A percentile compares a stretch with the other conserved stretches of the same genome.
Evolutionary conservation across 2,329 filamentous ascomycete species (phyloP).

Genomic region (Myriosclerotinia scirpicola): DNA sequence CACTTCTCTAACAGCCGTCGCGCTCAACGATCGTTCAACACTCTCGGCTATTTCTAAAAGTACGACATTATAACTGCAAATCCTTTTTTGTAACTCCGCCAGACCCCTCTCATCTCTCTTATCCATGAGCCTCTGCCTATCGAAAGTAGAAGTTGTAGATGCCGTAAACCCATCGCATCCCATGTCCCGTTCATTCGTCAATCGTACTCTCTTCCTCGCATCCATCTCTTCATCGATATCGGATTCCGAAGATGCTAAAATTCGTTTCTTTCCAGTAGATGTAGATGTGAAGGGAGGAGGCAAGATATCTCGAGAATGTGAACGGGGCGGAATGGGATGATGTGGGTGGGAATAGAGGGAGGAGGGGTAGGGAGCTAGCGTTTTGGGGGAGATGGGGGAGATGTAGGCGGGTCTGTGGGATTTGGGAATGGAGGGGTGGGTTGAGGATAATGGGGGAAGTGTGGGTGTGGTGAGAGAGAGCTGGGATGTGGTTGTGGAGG

Average conservation of each 20-base stretch:
- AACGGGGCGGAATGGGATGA: neutral
- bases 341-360: neutral
- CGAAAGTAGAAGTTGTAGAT: neutral
- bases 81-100: neutral
- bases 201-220: neutral
- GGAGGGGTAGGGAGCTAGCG: conserved; percentile 40
- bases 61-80: neutral
- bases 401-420: conserved; percentile 25
- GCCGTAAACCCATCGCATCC: neutral
- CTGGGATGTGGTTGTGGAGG: neutral
- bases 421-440: neutral
- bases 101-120: neutral
- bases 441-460: neutral
- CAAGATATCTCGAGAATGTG: neutral
- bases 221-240: neutral
- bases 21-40: neutral
- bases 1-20: neutral
- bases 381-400: conserved; percentile 31
- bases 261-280: neutral
- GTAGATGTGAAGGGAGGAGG: neutral
- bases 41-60: neutral
- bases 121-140: neutral
- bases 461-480: neutral
- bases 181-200: neutral
- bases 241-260: neutral